A percentile compares a stretch with the other conserved stretches of the same genome.
Evolutionary conservation across 768 basidiomycete species (phyloP).

Genomic region (Mrakia blollopis): DNA sequence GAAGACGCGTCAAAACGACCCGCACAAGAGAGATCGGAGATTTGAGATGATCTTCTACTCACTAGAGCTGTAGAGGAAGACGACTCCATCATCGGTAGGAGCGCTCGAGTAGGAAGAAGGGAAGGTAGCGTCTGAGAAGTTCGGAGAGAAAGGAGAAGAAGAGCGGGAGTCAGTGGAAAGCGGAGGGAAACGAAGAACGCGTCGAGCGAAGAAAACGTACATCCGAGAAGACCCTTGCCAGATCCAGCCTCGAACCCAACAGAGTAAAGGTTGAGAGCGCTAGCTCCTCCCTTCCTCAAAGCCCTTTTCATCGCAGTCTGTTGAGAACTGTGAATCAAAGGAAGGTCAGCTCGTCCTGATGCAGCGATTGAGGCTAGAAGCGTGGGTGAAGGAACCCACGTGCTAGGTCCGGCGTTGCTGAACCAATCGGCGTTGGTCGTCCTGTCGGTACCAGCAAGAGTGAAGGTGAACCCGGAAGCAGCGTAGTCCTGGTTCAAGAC

Average conservation of each 20-base stretch:
- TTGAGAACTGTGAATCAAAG: slow-evolving; percentile 7
- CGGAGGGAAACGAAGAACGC: background rate
- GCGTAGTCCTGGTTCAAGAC: slow-evolving; percentile 50
- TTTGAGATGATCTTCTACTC: too few species aligned
- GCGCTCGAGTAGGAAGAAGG: background rate
- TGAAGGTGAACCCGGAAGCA: slow-evolving; percentile 46
- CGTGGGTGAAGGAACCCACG: too few species aligned
- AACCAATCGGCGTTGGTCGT: slow-evolving; percentile 53
- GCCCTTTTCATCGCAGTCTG: slow-evolving; percentile 53
- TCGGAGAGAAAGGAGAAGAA: too few species aligned
- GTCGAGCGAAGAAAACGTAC: background rate
- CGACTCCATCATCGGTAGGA: too few species aligned
- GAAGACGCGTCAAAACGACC: too few species aligned
- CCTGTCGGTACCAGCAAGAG: slow-evolving; percentile 48
- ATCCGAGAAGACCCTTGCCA: slow-evolving; percentile 38
- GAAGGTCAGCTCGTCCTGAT: too few species aligned
- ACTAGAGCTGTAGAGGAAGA: too few species aligned
- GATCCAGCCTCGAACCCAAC: slow-evolving; percentile 47
- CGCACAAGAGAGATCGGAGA: too few species aligned
- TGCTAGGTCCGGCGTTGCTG: slow-evolving; percentile 47
- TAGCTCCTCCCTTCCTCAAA: slow-evolving; percentile 48
- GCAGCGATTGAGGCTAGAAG: too few species aligned
- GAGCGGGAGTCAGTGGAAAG: too few species aligned
- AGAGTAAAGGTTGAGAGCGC: slow-evolving; percentile 53
- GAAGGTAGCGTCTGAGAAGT: background rate